Base-by-base conservation (phyloP, 2,329 filamentous ascomycete species). In the Hysterium pulicare region DNA sequence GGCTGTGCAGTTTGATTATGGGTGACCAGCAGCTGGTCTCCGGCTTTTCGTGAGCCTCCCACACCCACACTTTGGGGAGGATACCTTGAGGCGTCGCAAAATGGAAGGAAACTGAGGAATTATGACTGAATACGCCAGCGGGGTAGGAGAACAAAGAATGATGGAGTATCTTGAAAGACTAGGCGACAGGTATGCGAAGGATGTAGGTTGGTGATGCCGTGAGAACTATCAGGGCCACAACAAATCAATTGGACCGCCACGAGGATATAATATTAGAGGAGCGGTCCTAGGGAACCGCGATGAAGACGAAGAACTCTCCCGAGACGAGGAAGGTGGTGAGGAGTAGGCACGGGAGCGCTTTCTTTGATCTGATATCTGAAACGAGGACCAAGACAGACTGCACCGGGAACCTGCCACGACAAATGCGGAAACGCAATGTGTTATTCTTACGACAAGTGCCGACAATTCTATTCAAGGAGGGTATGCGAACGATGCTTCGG, bases 21-120 rank as follows among this genome's bases (percentile, higher is more conserved):
- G 55, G 58, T 53, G 59, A 61, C 57, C 59, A 59, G 61, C 48
- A 42, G 47, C 54, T 59, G 59, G 55, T 58, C 59, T 48, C 42
- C 49, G 49, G 50, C 44, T 40, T 20, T 44, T 11, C 40, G 51
- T 54, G 48, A 50, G 53, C 47, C 53, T 51, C 62, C n/a, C n/a
- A n/a, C n/a, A n/a, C 55, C 54, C 55, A 57, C 55, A 44, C 57
- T 54, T 44, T 58, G 48, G 53, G 55, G 51, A 55, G 52, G 54
- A 28, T 38, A 41, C 40, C 48, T 44, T 38, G 30, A 15, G 34
- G 36, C 26, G 53, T 49, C 48, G 57, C 54, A 51, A 52, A 55
- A 55, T 45, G 41, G 50, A 38, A 42, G 41, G 19, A 39, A 17
- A 36, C 32, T 26, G 38, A 37, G 46, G 40, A n/a, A 38, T 41